A percentile compares a stretch with the other conserved stretches of the same genome.
Evolutionary conservation across 495 filamentous ascomycete species (phyloP).

Genomic region (Penicillium paradoxum): DNA sequence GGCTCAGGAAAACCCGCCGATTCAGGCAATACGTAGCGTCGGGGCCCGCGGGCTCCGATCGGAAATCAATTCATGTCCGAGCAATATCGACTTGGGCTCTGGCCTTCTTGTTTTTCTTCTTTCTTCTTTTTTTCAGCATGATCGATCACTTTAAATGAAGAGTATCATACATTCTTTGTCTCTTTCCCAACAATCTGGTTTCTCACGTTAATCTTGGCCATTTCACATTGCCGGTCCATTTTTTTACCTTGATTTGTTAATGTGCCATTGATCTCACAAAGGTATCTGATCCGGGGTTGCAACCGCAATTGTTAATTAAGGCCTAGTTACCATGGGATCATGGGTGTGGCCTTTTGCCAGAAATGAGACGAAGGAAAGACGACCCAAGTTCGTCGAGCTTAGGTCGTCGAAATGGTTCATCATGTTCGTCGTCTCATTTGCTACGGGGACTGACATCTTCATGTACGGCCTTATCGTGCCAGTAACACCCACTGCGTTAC

Average conservation of each 20-base stretch:
- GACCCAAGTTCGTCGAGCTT: conserved; percentile 20
- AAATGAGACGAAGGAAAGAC: not conserved
- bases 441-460: conserved; percentile 57
- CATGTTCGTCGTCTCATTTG: conserved; percentile 25
- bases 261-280: conserved; percentile 5
- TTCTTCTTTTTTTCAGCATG: too few relatives aligned
- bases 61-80: not conserved
- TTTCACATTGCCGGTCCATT: too few relatives aligned
- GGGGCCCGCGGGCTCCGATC: conserved; percentile 22
- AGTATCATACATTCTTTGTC: not conserved
- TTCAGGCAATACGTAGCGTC: not conserved
- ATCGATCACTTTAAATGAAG: too few relatives aligned
- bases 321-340: not conserved
- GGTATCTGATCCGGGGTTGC: not conserved
- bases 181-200: not conserved
- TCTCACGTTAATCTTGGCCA: too few relatives aligned
- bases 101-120: not conserved
- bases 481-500: conserved; percentile 76
- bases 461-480: conserved; percentile 78
- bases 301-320: not conserved
- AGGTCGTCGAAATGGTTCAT: conserved; percentile 29
- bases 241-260: too few relatives aligned
- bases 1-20: not conserved
- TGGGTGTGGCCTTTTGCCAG: conserved; percentile 2
- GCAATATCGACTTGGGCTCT: not conserved